These are phyloP conservation scores for Podospora bellae-mahoneyi DNA, from an alignment of 495 filamentous ascomycete genomes.

Conservation along the genomic window DNA sequence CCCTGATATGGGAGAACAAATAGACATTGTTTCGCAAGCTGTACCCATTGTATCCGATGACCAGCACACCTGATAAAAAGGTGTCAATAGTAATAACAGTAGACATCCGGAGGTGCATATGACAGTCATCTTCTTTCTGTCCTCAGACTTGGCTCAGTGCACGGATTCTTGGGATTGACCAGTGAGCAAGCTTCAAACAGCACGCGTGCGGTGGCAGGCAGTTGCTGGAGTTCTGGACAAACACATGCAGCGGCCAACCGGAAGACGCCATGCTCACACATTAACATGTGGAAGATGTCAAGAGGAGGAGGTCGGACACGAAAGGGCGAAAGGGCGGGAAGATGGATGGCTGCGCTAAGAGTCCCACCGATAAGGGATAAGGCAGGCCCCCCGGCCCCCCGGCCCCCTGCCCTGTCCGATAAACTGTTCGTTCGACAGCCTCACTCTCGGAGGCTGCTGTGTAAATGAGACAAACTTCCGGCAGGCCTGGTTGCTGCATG, in stretches of 20 bases:
- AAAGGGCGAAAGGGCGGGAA: neutral
- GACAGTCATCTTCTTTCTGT: neutral
- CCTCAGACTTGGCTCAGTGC: neutral
- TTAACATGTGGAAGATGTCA: neutral
- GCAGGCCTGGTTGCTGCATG: neutral
- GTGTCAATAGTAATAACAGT: neutral
- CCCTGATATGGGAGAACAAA: neutral
- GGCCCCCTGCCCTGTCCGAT: too few relatives aligned
- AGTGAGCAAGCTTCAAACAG: constrained; percentile 4
- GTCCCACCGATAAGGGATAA: neutral
- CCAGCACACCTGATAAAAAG: neutral
- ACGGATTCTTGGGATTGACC: neutral
- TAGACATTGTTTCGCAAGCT: neutral
- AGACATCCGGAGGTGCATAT: too few relatives aligned
- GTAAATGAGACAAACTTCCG: neutral
- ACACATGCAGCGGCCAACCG: constrained; percentile 1
- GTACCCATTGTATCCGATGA: neutral
- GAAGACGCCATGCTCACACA: constrained; percentile 1
- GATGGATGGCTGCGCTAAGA: neutral
- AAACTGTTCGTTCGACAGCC: neutral
- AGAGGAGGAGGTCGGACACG: neutral
- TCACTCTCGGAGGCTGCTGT: constrained; percentile 3
- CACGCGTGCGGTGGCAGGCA: constrained; percentile 6
- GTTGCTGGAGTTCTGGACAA: neutral
- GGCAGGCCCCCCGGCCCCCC: neutral